phyloP scores from a whole-genome alignment of 257 asterid species.

The Gynochthodes officinalis region DNA sequence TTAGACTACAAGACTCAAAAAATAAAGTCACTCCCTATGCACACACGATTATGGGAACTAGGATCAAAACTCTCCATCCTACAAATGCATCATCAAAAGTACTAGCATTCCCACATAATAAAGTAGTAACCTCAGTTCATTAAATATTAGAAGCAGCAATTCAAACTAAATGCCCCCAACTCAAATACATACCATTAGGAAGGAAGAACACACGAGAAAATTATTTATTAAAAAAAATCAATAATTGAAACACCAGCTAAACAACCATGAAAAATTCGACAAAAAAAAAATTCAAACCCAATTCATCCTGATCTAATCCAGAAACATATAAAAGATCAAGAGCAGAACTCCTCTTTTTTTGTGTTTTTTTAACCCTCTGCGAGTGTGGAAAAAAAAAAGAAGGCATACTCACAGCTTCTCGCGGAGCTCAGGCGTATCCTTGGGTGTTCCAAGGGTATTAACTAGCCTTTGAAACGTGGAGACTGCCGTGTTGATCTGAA shows the following conservation, averaged over 20 bases:
- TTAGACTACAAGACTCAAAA: background rate
- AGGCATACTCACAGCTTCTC: conserved; percentile 75
- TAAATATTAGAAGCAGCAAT: background rate
- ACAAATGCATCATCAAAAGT: background rate
- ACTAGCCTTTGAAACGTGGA: conserved; percentile 91
- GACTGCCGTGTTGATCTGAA: conserved; percentile 88
- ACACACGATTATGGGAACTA: background rate
- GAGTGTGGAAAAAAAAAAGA: background rate
- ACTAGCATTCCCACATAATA: background rate
- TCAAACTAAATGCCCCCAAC: background rate
- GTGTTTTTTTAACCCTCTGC: too few relatives aligned
- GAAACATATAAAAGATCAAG: background rate
- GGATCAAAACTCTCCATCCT: background rate
- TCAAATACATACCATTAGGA: background rate
- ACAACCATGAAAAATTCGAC: background rate
- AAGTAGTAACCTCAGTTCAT: background rate
- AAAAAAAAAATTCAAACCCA: background rate
- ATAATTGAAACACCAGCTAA: background rate
- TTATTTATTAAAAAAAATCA: too few relatives aligned
- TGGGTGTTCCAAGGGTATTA: conserved; percentile 91
- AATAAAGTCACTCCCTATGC: background rate
- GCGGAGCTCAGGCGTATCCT: conserved; percentile 93
- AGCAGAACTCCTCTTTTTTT: background rate
- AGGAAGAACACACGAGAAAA: background rate
- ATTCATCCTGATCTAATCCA: background rate